Evolutionary conservation across 1,284 basidiomycete species (phyloP).

Genomic region (Cystobasidium slooffiae): DNA sequence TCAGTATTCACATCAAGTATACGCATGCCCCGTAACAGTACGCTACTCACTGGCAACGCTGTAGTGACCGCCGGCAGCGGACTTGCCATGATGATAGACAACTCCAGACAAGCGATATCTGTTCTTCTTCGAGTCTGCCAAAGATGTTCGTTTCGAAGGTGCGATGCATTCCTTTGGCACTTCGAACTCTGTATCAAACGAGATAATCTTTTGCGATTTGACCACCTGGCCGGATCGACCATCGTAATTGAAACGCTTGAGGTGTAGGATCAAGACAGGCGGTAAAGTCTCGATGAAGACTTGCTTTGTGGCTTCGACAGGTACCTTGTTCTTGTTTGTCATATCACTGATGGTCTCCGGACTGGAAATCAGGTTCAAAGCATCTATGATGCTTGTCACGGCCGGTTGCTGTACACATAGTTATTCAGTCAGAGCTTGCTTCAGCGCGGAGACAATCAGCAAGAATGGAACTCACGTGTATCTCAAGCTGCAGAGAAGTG

Average conservation of each 20-base stretch:
- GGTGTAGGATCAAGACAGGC: conserved; percentile 82
- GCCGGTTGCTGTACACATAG: conserved; percentile 64
- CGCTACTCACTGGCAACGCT: conserved; percentile 88
- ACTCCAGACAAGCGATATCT: conserved; percentile 58
- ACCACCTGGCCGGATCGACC: conserved; percentile 73
- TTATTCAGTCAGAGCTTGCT: background rate
- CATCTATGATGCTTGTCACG: conserved; percentile 80
- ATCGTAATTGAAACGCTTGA: conserved; percentile 93
- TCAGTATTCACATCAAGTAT: conserved; percentile 53
- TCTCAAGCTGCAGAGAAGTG: conserved; percentile 85
- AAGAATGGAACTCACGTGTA: conserved; percentile 65
- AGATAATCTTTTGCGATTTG: conserved; percentile 82
- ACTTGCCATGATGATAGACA: conserved; percentile 90
- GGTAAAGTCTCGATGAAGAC: conserved; percentile 85
- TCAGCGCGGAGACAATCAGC: background rate
- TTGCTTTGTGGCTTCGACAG: conserved; percentile 83
- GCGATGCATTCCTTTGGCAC: conserved; percentile 75
- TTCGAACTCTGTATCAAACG: conserved; percentile 76
- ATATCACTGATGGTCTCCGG: conserved; percentile 72
- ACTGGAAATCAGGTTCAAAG: conserved; percentile 75
- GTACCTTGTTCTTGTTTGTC: conserved; percentile 62
- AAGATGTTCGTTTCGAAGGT: conserved; percentile 61
- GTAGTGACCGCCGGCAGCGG: conserved; percentile 92
- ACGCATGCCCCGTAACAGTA: conserved; percentile 59
- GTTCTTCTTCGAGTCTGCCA: conserved; percentile 13